Evolutionary conservation across 305 asterid species (phyloP), one percentile per base, ranked within the genome.

Genomic region (Fraxinus baroniana): DNA sequence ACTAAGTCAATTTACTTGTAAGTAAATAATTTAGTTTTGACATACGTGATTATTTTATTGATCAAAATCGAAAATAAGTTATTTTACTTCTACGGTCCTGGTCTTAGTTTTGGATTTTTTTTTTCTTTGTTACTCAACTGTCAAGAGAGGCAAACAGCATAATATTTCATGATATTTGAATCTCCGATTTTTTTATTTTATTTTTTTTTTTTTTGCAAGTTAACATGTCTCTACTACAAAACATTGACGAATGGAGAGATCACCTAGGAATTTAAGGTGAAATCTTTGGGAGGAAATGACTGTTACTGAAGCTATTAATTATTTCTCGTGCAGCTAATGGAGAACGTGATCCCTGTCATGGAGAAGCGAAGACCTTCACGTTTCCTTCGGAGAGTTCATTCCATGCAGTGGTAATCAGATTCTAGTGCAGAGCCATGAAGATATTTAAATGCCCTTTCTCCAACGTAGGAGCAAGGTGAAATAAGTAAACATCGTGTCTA

Each of bases 341-440:
- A 92, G 91, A 91, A 92, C 57, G 91, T 95, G 83, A 92, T 95
- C 81, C 98, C 99, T 57, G 89, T 94, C 72, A 87, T 82, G 85
- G 96, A 93, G 90, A 93, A 87, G 88, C 92, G 88, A 83, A 91
- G 83, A 85, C 95, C 94, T 5, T 79, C 88, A 8, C 91, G 89
- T 28, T 72, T 32, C 57, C 87, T 94, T 74, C 87, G 90, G 55
- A 94, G 87, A 85, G 88, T 88, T 81, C 87, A 82, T 66, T 94
- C 99, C 70, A 81, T 86, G 90, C 79, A 68, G 83, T 90, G 95
- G 97, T 93, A 87, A 85, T 80, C 77, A 62, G 35, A 39, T 74
- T 64, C 66, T 68, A 28, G 8, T 28, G 55, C 74, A 39, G 39
- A 60, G 32, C 71, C 44, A 75, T 60, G 83, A 80, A 79, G 85